These are phyloP conservation scores for Henningerozyma blattae DNA, from an alignment of 805 yeast species.

Conservation along the genomic window DNA sequence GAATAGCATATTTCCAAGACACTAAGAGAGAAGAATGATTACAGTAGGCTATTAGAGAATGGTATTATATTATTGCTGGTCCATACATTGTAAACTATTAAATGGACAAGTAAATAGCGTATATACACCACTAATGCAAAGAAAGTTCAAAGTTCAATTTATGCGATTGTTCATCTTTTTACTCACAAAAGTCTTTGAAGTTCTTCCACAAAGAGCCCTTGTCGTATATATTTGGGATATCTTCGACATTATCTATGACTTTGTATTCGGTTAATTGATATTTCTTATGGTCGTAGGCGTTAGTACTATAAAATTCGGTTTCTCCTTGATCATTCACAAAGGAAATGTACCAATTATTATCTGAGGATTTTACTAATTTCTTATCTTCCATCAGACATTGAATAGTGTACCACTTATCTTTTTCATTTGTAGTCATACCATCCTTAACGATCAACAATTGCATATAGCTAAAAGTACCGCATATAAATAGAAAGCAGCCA, in stretches of 20 bases:
- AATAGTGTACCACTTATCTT: constrained; percentile 57
- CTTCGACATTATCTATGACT: constrained; percentile 7
- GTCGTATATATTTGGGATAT: constrained; percentile 22
- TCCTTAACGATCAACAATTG: constrained; percentile 41
- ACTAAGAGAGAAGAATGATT: too few species aligned
- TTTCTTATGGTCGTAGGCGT: constrained; percentile 16
- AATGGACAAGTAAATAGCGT: too few species aligned
- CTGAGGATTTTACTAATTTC: constrained; percentile 18
- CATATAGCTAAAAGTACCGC: constrained; percentile 30
- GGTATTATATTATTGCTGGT: too few species aligned
- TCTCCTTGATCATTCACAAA: constrained; percentile 2
- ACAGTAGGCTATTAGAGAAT: too few species aligned
- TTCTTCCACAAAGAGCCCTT: constrained; percentile 17
- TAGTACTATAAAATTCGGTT: constrained; percentile 17
- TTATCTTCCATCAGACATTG: constrained; percentile 37
- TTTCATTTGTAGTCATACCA: constrained; percentile 71
- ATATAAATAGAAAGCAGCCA: constrained; percentile 31
- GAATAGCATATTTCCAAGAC: too few species aligned
- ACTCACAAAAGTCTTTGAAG: constrained; percentile 9
- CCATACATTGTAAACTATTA: too few species aligned
- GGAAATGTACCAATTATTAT: constrained; percentile 8
- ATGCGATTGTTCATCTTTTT: too few species aligned
- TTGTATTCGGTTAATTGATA: constrained; percentile 8
- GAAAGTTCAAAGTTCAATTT: too few species aligned
- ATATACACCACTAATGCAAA: too few species aligned